phyloP scores from a whole-genome alignment of 208 protist species.

The Leishmania tropica region DNA sequence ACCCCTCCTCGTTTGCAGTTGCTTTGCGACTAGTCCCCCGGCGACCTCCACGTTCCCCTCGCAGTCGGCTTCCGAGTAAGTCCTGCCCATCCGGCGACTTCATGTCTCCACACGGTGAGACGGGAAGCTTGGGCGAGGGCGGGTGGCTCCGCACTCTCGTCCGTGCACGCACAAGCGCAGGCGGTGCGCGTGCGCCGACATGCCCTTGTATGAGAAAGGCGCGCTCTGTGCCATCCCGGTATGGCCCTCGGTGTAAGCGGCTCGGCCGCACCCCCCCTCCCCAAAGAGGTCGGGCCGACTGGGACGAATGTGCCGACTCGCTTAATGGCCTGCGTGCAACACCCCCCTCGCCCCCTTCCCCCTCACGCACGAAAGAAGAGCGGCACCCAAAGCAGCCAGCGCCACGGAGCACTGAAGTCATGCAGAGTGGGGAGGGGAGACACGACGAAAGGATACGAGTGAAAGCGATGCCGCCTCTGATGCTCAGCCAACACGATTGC shows the following conservation, averaged over 20 bases:
- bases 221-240: not conserved
- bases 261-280: not conserved
- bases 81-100: not conserved
- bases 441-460: not conserved
- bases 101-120: not conserved
- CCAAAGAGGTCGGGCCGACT: not conserved
- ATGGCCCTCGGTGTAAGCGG: not conserved
- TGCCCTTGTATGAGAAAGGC: not conserved
- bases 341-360: not conserved
- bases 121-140: not conserved
- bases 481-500: not conserved
- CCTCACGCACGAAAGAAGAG: not conserved
- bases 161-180: not conserved
- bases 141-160: not conserved
- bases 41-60: too few species aligned
- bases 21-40: not conserved
- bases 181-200: not conserved
- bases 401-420: not conserved
- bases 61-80: not conserved
- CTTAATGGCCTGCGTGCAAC: not conserved
- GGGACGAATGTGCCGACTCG: not conserved
- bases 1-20: not conserved
- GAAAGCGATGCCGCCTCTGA: not conserved
- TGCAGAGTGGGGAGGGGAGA: not conserved
- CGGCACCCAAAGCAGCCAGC: not conserved